Evolutionary conservation across 164 flowering plant genomes (phyloP), one percentile per base, ranked within the genome.

Genomic region (Piper longum): DNA sequence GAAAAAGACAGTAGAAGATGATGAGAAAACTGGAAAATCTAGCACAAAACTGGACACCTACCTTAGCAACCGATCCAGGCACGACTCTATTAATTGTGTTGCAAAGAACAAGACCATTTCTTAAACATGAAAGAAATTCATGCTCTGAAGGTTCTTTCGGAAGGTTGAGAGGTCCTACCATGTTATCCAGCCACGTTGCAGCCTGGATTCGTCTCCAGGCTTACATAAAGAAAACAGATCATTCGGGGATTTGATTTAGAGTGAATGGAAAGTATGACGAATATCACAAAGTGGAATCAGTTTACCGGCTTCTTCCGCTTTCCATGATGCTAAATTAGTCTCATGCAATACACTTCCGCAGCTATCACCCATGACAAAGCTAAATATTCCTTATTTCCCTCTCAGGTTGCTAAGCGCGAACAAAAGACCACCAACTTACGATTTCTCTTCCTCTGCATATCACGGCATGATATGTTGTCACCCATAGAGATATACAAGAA

Each of bases 1-100:
- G 14, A 14, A 59, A 43, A 36, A 36, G 41, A 36, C n/a, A 41
- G 44, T 39, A 39, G 43, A 41, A 4, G 39, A 5, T 18, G 1
- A 26, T 26, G 36, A 26, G 36, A 26, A 26, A 13, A 36, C 39
- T 40, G 5, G 18, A 59, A 43, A 41, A 36, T 17, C 16, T 17
- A n/a, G 39, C 16, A 26, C 2, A 26, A 36, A 4, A 0, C 6
- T 16, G 16, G 41, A 36, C 75, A 26, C 36, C 36, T 26, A 92
- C 98, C 96, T 88, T 92, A 7, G 83, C 76, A 26, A 92, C 93
- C 36, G 87, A 73, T 26, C 96, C 98, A 4, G 96, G 93, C 55
- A 79, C 81, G 62, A 92, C 79, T 76, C 83, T 88, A 81, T 92
- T 92, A 57, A 92, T 88, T 43, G 81, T 83, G 72, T 86, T 87